Base-by-base conservation (phyloP, 176 grass and related monocot species). In the Olyra latifolia region DNA sequence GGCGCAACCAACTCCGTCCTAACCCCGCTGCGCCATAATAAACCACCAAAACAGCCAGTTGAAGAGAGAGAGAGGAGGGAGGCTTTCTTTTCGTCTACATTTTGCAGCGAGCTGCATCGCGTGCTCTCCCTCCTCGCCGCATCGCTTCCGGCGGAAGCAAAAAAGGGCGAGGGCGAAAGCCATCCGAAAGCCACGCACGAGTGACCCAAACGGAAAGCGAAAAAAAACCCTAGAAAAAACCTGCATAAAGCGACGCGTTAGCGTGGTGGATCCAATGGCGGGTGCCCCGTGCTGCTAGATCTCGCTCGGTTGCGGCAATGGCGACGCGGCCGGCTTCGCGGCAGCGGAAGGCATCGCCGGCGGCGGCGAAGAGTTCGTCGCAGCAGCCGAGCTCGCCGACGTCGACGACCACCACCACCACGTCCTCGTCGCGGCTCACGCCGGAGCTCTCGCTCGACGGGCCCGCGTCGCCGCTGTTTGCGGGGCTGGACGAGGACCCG, bases 91-190 rank as follows among this genome's bases (percentile, higher is more conserved):
- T 81, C 76, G 73, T 76, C 67, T 58, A 73, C 76, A 79, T 75
- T 79, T 49, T 71, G 78, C 81, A 27, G 69, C 78, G 80, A 35
- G 69, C 78, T 75, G 69, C 72, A 66, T 28, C 70, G 67, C 46
- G 66, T 25, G 24, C 32, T 4, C 68, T 27, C 13, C 57, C 68
- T 27, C 13, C 57, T 35, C 64, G n/a, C 62, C 43, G 22, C 78
- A 84, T 95, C 88, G 86, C 93, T 90, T 93, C 86, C 72, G 92
- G 71, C 90, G 71, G 88, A 95, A 93, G 90, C 87, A 86, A 86
- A 87, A 89, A 57, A 80, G 86, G 41, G 45, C 12, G 19, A 59
- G 69, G 57, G 81, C 77, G 85, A 82, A 85, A 89, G 83, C 59
- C 82, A 80, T 55, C 64, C 47, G 67, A 74, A 88, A 69, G 71